Conservation (phyloP, 805 yeast species). For the Starmerella geochares region DNA sequence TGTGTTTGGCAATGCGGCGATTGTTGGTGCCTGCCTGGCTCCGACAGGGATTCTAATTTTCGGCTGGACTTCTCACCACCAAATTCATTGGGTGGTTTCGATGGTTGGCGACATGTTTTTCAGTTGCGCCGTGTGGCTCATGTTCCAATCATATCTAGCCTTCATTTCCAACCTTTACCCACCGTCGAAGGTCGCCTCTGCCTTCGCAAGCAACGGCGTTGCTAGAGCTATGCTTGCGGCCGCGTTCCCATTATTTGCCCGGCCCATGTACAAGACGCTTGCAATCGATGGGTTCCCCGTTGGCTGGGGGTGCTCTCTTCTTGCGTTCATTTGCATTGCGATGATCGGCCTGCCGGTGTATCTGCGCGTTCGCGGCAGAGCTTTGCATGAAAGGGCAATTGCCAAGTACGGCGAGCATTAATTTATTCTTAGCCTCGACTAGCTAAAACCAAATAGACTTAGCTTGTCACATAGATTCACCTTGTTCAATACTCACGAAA, state of each 20-base stretch:
- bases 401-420: constrained; percentile 11
- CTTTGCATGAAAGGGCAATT: constrained; percentile 10
- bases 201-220: constrained; percentile 47
- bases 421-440: too few relatives aligned
- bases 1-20: constrained; percentile 28
- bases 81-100: constrained; percentile 44
- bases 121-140: constrained; percentile 35
- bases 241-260: constrained; percentile 54
- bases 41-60: constrained; percentile 47
- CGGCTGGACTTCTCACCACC: constrained; percentile 46
- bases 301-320: constrained; percentile 46
- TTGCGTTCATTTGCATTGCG: constrained; percentile 37
- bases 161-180: constrained; percentile 43
- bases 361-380: constrained; percentile 11
- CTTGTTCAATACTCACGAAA: too few relatives aligned
- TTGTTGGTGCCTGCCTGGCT: constrained; percentile 37
- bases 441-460: too few relatives aligned
- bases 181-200: constrained; percentile 43
- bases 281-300: constrained; percentile 40
- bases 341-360: constrained; percentile 41
- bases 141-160: constrained; percentile 45
- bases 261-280: constrained; percentile 42
- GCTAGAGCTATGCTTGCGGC: constrained; percentile 45
- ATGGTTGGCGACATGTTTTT: constrained; percentile 38
- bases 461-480: not conserved